Conservation (phyloP, 2,329 filamentous ascomycete species). For the Hymenoscyphus occultus region DNA sequence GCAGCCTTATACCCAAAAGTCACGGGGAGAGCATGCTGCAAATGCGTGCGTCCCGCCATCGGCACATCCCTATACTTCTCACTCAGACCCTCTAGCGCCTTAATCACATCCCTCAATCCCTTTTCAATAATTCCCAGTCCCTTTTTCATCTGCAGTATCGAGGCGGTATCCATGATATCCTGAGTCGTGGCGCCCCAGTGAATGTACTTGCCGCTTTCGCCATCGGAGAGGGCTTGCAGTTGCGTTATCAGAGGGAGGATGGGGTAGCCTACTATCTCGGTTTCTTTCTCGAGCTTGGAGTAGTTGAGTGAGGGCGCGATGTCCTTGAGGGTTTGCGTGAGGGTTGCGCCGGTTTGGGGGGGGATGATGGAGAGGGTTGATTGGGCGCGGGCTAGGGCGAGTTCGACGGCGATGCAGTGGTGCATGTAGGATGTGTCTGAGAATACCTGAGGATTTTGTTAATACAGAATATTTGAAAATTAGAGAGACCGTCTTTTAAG, state of each 20-base stretch:
- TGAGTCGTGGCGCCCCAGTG: conserved; percentile 60
- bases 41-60: conserved; percentile 56
- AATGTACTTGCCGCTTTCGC: conserved; percentile 45
- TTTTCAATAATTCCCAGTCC: conserved; percentile 48
- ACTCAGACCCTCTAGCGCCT: conserved; percentile 43
- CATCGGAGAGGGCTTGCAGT: conserved; percentile 29
- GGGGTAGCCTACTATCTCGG: conserved; percentile 54
- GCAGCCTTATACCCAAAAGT: conserved; percentile 59
- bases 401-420: conserved; percentile 49
- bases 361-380: conserved; percentile 48
- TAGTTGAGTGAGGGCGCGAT: conserved; percentile 41
- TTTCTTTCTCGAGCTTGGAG: conserved; percentile 41
- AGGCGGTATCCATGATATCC: conserved; percentile 57
- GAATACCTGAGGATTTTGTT: conserved; percentile 39
- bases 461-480: background rate
- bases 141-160: conserved; percentile 50
- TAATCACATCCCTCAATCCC: conserved; percentile 43
- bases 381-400: conserved; percentile 50
- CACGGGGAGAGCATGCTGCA: conserved; percentile 55
- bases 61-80: conserved; percentile 49
- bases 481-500: background rate
- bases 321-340: conserved; percentile 34
- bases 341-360: conserved; percentile 35
- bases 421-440: conserved; percentile 48
- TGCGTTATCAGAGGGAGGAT: conserved; percentile 45